Base-by-base conservation (phyloP, 169 alveolate species). In the Plasmodium falciparum region DNA sequence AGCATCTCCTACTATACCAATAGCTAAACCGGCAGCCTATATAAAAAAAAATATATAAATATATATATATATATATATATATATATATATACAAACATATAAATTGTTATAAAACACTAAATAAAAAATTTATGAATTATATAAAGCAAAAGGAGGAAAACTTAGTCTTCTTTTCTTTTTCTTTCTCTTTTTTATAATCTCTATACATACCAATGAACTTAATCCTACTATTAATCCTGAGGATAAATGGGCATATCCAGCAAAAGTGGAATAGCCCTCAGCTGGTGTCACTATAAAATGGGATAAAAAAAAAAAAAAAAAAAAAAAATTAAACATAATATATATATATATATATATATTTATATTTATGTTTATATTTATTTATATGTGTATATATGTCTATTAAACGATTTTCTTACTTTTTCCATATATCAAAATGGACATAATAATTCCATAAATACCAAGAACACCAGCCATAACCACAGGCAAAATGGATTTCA, bases 401-500 rank as follows among this genome's bases (percentile, higher is more conserved):
- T 26, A 26, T 26, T 26, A 50, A 13, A 5, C 1, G 7, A 50
- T 20, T 9, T 24, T 59, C 88, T 74, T 52, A 93, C 95, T 88
- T 73, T 52, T 89, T 91, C 89, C 89, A 59, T 88, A 75, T 72
- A 93, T 93, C 88, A 97, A 95, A 75, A 98, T 96, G 59, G 99
- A 95, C 69, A 97, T 98, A 88, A 98, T 98, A 74, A 98, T 97
- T 33, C 99, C 99, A 94, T 98, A 97, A 75, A 98, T 98, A 78
- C 99, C 99, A 92, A 98, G 93, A 88, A 98, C 98, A 96, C 99
- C 99, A 59, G 99, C 99, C 99, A 99, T 98, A 95, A 99, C 98
- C 65, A 98, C 99, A 45, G 99, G 99, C 56, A 99, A 97, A 91
- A 99, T 98, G 61, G 99, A 98, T 91, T 98, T 98, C 99, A 98